Percentiles rank a stretch among this genome's conserved stretches.
Evolutionary conservation across 2,329 filamentous ascomycete species (phyloP).

Genomic region (Aspergillus sp.): DNA sequence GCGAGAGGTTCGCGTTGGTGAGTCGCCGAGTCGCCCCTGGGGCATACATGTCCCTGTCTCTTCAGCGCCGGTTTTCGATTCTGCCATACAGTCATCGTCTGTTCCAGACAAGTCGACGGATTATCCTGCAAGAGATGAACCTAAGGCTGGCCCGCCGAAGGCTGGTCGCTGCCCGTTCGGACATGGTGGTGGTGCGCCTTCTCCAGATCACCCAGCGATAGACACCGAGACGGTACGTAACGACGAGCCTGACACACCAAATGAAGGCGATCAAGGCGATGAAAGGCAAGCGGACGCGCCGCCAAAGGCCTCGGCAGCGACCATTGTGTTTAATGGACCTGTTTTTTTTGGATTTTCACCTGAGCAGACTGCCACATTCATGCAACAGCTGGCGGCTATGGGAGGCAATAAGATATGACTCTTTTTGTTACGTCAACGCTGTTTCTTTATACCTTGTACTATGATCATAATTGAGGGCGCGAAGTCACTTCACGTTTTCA

Average conservation of each 20-base stretch:
- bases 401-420: conserved; percentile 18
- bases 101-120: conserved; percentile 26
- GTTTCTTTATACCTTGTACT: not conserved
- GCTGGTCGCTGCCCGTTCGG: conserved; percentile 43
- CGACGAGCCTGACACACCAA: conserved; percentile 16
- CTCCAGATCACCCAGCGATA: conserved; percentile 18
- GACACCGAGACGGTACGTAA: conserved; percentile 24
- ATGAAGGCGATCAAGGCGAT: conserved; percentile 7
- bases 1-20: conserved; percentile 88
- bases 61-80: conserved; percentile 29
- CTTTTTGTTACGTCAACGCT: not conserved
- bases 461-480: not conserved
- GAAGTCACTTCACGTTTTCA: not conserved
- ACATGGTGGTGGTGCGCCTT: conserved; percentile 26
- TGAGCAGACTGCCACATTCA: conserved; percentile 77
- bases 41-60: conserved; percentile 79
- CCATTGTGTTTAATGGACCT: conserved; percentile 88
- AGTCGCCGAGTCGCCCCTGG: conserved; percentile 92
- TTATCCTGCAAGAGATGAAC: conserved; percentile 11
- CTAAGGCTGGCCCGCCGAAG: conserved; percentile 22
- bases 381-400: conserved; percentile 59
- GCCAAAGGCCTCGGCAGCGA: conserved; percentile 49
- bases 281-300: conserved; percentile 16
- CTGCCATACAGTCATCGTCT: conserved; percentile 31
- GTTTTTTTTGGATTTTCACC: conserved; percentile 92